Percentiles rank a stretch among this genome's conserved stretches.
These are phyloP conservation scores for Emmonsia crescens DNA, from an alignment of 2,329 filamentous ascomycete species.

Conservation along the genomic window DNA sequence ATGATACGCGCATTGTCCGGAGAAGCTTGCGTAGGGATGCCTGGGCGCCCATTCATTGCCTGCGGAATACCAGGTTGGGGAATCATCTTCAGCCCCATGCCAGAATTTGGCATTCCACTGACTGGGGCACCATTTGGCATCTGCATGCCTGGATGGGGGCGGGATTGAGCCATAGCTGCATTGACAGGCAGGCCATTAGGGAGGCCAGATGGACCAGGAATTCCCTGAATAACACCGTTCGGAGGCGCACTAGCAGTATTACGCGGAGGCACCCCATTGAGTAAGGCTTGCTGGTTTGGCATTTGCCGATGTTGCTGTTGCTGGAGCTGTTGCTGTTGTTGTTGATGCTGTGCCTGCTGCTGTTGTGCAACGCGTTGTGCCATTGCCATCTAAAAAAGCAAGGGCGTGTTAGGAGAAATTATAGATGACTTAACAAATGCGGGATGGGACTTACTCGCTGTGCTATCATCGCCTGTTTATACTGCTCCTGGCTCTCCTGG, in stretches of 20 bases:
- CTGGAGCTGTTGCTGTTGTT: slow-evolving; percentile 9
- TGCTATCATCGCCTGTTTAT: slow-evolving; percentile 53
- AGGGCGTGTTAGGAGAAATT: slow-evolving; percentile 10
- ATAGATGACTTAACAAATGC: slow-evolving; percentile 2
- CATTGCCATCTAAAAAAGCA: slow-evolving; percentile 26
- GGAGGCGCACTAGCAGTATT: slow-evolving; percentile 38
- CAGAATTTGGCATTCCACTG: slow-evolving; percentile 42
- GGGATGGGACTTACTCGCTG: slow-evolving; percentile 35
- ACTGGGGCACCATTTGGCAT: slow-evolving; percentile 32
- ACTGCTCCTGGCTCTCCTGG: slow-evolving; percentile 46
- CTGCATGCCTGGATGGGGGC: slow-evolving; percentile 31
- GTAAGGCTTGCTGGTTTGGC: slow-evolving; percentile 32
- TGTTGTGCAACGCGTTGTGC: slow-evolving; percentile 31
- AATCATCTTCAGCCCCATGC: slow-evolving; percentile 48
- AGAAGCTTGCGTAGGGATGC: slow-evolving; percentile 44
- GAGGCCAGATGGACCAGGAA: slow-evolving; percentile 7
- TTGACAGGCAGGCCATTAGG: slow-evolving; percentile 16
- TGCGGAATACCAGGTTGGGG: slow-evolving; percentile 50
- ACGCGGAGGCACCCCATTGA: slow-evolving; percentile 31
- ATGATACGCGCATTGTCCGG: slow-evolving; percentile 39
- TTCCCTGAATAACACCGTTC: slow-evolving; percentile 2
- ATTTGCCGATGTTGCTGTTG: slow-evolving; percentile 3
- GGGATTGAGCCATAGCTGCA: slow-evolving; percentile 25
- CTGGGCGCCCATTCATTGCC: slow-evolving; percentile 26
- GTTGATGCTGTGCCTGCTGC: slow-evolving; percentile 11